Evolutionary conservation across 495 filamentous ascomycete genomes (phyloP).

Genomic region (Podospora bellae-mahoneyi): DNA sequence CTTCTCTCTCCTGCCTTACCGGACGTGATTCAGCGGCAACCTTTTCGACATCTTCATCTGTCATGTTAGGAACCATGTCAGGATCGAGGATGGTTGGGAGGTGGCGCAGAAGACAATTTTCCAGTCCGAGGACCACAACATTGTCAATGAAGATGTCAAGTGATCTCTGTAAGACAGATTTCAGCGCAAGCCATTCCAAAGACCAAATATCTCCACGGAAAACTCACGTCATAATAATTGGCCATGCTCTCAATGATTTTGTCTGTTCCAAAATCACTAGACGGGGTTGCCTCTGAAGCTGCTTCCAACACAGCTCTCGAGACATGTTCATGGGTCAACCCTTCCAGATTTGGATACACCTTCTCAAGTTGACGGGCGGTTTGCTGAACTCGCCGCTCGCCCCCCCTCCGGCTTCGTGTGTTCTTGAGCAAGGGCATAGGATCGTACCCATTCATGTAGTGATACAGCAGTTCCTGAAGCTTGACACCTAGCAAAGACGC

Average conservation of each 20-base stretch:
- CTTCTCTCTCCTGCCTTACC: background rate
- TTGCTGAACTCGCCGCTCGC: background rate
- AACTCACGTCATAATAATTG: constrained; percentile 36
- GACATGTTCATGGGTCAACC: constrained; percentile 2
- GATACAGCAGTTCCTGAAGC: constrained; percentile 39
- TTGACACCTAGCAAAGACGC: constrained; percentile 29
- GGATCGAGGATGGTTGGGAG: constrained; percentile 25
- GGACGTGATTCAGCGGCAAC: constrained; percentile 25
- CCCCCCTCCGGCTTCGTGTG: background rate
- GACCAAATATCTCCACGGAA: background rate
- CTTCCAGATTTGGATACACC: background rate
- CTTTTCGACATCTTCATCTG: constrained; percentile 15
- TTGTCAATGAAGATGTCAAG: constrained; percentile 28
- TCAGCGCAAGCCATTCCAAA: background rate
- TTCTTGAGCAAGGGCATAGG: constrained; percentile 1
- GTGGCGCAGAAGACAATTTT: constrained; percentile 33
- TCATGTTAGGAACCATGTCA: constrained; percentile 21
- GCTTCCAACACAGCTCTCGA: background rate
- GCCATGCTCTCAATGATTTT: constrained; percentile 35
- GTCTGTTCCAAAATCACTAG: constrained; percentile 15
- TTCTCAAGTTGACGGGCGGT: background rate
- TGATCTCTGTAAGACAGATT: background rate
- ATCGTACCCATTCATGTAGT: background rate
- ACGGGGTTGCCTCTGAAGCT: background rate
- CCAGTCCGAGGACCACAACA: constrained; percentile 27